Evolutionary conservation across 2,329 filamentous ascomycete genomes (phyloP).

Genomic region (Epichloe baconii): DNA sequence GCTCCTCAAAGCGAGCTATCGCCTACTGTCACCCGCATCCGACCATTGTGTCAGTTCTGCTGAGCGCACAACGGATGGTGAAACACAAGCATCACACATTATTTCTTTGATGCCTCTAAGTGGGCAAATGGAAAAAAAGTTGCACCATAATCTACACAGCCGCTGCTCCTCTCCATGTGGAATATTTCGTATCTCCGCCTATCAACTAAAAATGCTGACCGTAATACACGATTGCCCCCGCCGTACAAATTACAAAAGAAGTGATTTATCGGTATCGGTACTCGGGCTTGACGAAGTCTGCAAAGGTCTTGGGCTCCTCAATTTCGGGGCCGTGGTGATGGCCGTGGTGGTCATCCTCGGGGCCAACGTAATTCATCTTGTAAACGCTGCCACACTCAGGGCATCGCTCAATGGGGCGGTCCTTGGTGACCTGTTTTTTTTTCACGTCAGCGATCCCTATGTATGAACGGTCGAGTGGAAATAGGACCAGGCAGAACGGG

Average conservation of each 20-base stretch:
- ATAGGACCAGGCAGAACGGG: neutral
- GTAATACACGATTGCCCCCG: constrained; percentile 10
- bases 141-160: constrained; percentile 30
- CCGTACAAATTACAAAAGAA: constrained; percentile 4
- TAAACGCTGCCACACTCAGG: constrained; percentile 91
- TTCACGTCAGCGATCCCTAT: neutral
- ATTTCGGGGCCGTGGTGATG: constrained; percentile 47
- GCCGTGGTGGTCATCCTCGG: constrained; percentile 58
- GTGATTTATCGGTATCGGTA: constrained; percentile 58
- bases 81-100: neutral
- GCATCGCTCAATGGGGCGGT: constrained; percentile 89
- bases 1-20: neutral
- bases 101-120: constrained; percentile 16
- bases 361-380: constrained; percentile 95
- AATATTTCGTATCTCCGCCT: constrained; percentile 10
- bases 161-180: constrained; percentile 8
- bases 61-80: neutral
- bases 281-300: constrained; percentile 88
- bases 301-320: constrained; percentile 90
- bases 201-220: constrained; percentile 12
- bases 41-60: neutral
- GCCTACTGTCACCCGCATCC: neutral
- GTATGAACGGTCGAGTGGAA: neutral
- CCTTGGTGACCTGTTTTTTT: constrained; percentile 57
- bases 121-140: constrained; percentile 21